Percentiles rank a stretch among this genome's conserved stretches.
Conservation (phyloP, 805 yeast genomes). For the Starmerella floris region DNA sequence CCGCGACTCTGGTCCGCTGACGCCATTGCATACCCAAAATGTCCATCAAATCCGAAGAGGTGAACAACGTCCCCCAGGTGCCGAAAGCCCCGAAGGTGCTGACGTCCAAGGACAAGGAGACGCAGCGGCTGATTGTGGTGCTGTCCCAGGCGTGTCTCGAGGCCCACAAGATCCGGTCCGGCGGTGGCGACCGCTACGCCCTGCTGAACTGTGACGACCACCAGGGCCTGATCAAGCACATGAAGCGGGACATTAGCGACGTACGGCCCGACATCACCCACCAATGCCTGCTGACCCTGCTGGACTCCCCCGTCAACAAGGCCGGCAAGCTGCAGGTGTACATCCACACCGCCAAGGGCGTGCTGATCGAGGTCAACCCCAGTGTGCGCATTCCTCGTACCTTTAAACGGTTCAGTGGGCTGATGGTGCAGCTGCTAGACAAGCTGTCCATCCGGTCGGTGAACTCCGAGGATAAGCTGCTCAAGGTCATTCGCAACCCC, state of each 20-base stretch:
- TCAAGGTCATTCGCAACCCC: constrained; percentile 92
- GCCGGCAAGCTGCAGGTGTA: constrained; percentile 95
- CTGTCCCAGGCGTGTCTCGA: constrained; percentile 90
- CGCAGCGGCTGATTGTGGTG: constrained; percentile 86
- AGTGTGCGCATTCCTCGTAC: constrained; percentile 96
- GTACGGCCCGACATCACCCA: constrained; percentile 99
- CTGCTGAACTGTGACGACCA: constrained; percentile 95
- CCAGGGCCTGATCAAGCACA: constrained; percentile 84
- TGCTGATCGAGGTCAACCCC: constrained; percentile 89
- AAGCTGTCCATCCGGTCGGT: constrained; percentile 87
- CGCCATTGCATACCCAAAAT: too few species aligned
- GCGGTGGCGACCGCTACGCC: constrained; percentile 86
- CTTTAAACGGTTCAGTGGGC: constrained; percentile 90
- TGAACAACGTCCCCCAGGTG: constrained; percentile 52
- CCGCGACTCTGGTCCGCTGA: too few species aligned
- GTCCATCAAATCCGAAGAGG: constrained; percentile 12
- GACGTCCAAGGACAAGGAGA: constrained; percentile 69
- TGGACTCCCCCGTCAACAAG: constrained; percentile 96
- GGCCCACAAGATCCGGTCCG: constrained; percentile 68
- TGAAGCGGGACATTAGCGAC: constrained; percentile 95
- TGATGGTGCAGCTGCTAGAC: constrained; percentile 93
- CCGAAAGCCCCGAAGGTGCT: constrained; percentile 78
- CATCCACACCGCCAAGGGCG: constrained; percentile 90
- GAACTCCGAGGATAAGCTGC: constrained; percentile 83
- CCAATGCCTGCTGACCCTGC: constrained; percentile 82